Evolutionary conservation across 495 filamentous ascomycete genomes (phyloP).

Genomic region (Cladorrhinum samala): DNA sequence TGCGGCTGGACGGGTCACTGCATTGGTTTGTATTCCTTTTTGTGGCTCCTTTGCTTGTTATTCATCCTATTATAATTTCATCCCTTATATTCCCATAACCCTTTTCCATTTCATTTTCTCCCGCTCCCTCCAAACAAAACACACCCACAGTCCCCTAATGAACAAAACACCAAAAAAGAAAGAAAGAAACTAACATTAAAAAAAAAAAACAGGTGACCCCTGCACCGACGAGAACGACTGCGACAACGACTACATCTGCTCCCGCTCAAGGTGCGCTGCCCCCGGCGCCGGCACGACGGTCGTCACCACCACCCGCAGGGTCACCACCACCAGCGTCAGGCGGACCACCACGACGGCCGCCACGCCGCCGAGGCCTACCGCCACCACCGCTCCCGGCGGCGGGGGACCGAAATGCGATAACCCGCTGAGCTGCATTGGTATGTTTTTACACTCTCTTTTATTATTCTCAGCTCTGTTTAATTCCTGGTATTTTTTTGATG

Average conservation of each 20-base stretch:
- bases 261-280: constrained; percentile 7
- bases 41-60: too few species aligned
- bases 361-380: neutral
- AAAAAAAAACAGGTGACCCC: constrained; percentile 2
- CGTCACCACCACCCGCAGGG: constrained; percentile 7
- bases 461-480: neutral
- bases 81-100: neutral
- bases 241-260: constrained; percentile 16
- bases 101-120: neutral
- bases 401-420: constrained; percentile 11
- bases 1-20: constrained; percentile 16
- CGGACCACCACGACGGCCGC: neutral
- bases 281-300: neutral
- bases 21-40: constrained; percentile 10
- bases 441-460: neutral
- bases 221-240: constrained; percentile 22
- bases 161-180: too few species aligned
- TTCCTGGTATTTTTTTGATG: neutral
- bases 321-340: neutral
- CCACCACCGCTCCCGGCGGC: neutral
- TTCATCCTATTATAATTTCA: too few species aligned
- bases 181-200: too few species aligned
- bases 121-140: neutral
- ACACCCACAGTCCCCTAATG: too few species aligned
- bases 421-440: constrained; percentile 24